A percentile compares a stretch with the other conserved stretches of the same genome.
phyloP scores from a whole-genome alignment of 192 early-diverging fungal species.

The Coemansia asiatica region DNA sequence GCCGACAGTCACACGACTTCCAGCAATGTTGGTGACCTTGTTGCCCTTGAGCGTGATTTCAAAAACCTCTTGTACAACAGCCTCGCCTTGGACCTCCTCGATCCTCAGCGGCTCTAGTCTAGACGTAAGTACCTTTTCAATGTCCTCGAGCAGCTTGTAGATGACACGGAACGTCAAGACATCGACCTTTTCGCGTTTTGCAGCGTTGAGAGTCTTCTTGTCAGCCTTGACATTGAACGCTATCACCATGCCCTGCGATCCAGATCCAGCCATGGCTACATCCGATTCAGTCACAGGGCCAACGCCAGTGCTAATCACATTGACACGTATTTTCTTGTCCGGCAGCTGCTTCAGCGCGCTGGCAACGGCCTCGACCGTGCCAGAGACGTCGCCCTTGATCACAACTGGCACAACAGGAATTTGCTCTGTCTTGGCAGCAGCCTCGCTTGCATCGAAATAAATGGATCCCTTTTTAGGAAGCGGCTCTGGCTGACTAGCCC shows the following conservation, averaged over 20 bases:
- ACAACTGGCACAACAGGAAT: slow-evolving; percentile 35
- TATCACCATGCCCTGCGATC: slow-evolving; percentile 64
- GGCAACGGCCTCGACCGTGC: slow-evolving; percentile 84
- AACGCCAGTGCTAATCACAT: slow-evolving; percentile 77
- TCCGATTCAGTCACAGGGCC: slow-evolving; percentile 87
- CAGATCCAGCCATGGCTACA: slow-evolving; percentile 67
- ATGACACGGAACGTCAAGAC: slow-evolving; percentile 80
- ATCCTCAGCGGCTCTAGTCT: slow-evolving; percentile 77
- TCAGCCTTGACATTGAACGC: slow-evolving; percentile 88
- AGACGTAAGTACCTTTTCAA: slow-evolving; percentile 74
- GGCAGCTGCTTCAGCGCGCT: slow-evolving; percentile 77
- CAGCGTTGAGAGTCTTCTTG: slow-evolving; percentile 66
- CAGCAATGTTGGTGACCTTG: slow-evolving; percentile 71
- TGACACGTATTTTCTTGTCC: slow-evolving; percentile 69
- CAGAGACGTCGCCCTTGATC: slow-evolving; percentile 83
- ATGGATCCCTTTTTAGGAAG: neutral
- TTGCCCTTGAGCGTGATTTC: slow-evolving; percentile 77
- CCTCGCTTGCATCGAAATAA: neutral
- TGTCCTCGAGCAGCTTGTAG: slow-evolving; percentile 89
- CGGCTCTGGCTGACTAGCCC: slow-evolving; percentile 57
- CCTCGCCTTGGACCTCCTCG: slow-evolving; percentile 84
- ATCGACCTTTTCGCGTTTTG: slow-evolving; percentile 63
- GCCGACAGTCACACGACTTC: slow-evolving; percentile 81
- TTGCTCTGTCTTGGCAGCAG: neutral
- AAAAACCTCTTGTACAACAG: slow-evolving; percentile 82